Base-by-base conservation (phyloP, 1,284 basidiomycete species). In the Sporisorium scitamineum region DNA sequence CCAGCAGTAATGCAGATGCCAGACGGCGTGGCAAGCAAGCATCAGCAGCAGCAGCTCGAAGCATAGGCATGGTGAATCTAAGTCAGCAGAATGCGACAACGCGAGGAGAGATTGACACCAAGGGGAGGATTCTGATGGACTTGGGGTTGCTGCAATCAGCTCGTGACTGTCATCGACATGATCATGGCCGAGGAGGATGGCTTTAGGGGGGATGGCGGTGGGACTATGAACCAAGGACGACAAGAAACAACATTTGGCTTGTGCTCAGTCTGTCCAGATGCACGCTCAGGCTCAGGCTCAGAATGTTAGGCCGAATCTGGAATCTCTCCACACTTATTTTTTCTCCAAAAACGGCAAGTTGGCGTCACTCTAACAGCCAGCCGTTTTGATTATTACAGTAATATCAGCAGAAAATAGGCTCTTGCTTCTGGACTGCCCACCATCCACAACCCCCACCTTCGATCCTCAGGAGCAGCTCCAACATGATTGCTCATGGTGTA, bases 41-140 rank as follows among this genome's bases (percentile, higher is more conserved):
- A 9, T 22, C 47, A 4, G 31, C 39, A 42, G 37, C 16, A 39
- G 37, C 45, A n/a, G 53, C 53, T 13, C 50, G 34, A 14, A 72
- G n/a, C 0, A 52, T 51, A 34, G 70, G 70, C 70, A 72, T 72
- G 26, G 1, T 60, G 45, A 41, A 20, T 6, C 32, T 4, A 24
- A 16, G 11, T n/a, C 6, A 9, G 41, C 22, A 4, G 41, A 18
- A 42, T 20, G 41, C 39, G 39, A 2, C 13, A 37, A n/a, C n/a
- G n/a, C n/a, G n/a, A n/a, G n/a, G n/a, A n/a, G n/a, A n/a, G n/a
- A n/a, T n/a, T n/a, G n/a, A n/a, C n/a, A n/a, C n/a, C n/a, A n/a
- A n/a, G n/a, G n/a, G n/a, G n/a, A n/a, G n/a, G n/a, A n/a, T n/a
- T n/a, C n/a, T n/a, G n/a, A n/a, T n/a, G n/a, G n/a, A n/a, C n/a